Conservation (phyloP, 257 asterid species). For the Datura wrightii region DNA sequence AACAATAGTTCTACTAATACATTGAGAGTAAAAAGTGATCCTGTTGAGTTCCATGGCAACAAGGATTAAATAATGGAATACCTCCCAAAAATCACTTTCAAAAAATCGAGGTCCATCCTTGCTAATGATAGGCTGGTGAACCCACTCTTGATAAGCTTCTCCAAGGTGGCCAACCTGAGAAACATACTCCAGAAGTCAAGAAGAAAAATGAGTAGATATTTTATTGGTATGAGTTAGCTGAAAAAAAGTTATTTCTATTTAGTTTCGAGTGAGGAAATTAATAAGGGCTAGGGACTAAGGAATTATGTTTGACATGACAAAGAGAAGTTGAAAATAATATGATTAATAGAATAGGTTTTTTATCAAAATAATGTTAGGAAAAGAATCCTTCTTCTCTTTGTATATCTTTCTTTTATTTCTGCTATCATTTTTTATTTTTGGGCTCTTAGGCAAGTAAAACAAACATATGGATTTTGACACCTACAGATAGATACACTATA, state of each 20-base stretch:
- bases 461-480: background rate
- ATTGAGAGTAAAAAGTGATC: background rate
- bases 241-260: background rate
- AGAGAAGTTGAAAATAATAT: background rate
- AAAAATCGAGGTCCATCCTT: too few species aligned
- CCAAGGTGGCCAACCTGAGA: too few species aligned
- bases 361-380: background rate
- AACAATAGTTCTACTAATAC: background rate
- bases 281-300: background rate
- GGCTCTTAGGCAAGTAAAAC: too few species aligned
- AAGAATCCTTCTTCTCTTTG: background rate
- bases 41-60: background rate
- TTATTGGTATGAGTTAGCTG: slow-evolving; percentile 1
- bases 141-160: too few species aligned
- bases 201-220: background rate
- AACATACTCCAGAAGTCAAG: too few species aligned
- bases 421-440: too few species aligned
- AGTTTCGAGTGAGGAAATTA: background rate
- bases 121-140: too few species aligned
- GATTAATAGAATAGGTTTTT: background rate
- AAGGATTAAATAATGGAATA: background rate
- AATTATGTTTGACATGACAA: too few species aligned
- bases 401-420: background rate
- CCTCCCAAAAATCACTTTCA: too few species aligned
- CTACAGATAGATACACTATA: background rate